Evolutionary conservation across 352 stramenopile genomes (phyloP), one percentile per base, ranked within the genome.

Genomic region (Aphanomyces astaci): DNA sequence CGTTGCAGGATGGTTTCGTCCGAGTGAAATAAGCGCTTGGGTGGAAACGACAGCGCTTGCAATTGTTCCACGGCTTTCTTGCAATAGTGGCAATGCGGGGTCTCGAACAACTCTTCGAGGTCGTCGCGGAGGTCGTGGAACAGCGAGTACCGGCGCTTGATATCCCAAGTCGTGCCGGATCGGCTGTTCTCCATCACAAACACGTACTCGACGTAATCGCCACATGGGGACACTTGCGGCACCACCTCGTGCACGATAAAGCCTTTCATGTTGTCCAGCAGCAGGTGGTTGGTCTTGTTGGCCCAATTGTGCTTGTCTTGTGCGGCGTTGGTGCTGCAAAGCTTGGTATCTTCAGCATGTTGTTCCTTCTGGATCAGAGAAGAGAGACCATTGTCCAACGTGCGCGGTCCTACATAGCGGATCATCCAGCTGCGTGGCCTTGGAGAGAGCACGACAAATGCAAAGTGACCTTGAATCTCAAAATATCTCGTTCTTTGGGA

Each of bases 91-190:
- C 83, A 92, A 64, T 92, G 83, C 0, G 80, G 72, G 7, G 62
- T 64, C 52, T 78, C 73, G 53, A 90, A 88, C 1, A 84, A 72
- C 11, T 75, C 71, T 31, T 72, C 55, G 9, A 90, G 70, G 64
- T 88, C 77, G 28, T 88, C 76, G 31, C 80, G 80, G 36, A 92
- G 66, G 27, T 81, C 71, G n/a, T 73, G 76, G 71, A 92, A 90
- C 17, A 75, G 74, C 45, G 81, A 89, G 70, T 85, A 92, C 13
- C 83, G 80, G 13, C 83, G 78, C 60, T 79, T 74, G 69, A 92
- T 78, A 66, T 84, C 73, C 83, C 83, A 92, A 40, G 73, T 71
- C 51, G 78, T 66, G 11, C 71, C 75, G 13, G 79, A 73, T 1
- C 84, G 75, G 43, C 86, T 76, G 63, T 87, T 80, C 66, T 82